Evolutionary conservation across 2,329 filamentous ascomycete genomes (phyloP).

Genomic region (Cordyceps fumosorosea): DNA sequence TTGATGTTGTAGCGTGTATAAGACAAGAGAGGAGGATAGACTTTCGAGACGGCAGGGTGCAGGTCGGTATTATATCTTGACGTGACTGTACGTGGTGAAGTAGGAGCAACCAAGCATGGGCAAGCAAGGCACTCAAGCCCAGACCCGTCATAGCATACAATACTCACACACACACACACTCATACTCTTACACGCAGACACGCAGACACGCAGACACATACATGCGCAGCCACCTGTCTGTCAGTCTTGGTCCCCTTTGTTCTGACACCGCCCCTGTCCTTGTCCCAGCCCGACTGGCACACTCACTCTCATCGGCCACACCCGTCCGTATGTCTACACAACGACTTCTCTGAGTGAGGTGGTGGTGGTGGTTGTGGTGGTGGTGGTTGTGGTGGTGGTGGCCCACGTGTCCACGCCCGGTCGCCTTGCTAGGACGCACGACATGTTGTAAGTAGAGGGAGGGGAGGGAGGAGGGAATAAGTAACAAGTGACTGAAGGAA

Average conservation of each 20-base stretch:
- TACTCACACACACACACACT: no score
- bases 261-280: background rate
- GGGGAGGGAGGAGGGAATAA: no score
- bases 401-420: constrained; percentile 7
- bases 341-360: background rate
- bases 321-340: background rate
- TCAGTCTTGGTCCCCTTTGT: background rate
- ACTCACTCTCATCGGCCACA: background rate
- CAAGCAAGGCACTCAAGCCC: background rate
- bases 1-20: background rate
- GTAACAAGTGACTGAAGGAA: background rate
- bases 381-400: constrained; percentile 3
- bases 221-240: no score
- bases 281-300: background rate
- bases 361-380: background rate
- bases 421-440: constrained; percentile 7
- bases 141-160: background rate
- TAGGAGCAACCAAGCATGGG: background rate
- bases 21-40: background rate
- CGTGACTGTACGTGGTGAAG: background rate
- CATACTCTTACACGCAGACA: no score
- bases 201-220: no score
- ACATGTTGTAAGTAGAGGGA: background rate
- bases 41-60: background rate
- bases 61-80: background rate